Evolutionary conservation across 345 rosid species (phyloP), one percentile per base, ranked within the genome.

Genomic region (Conringia planisiliqua): DNA sequence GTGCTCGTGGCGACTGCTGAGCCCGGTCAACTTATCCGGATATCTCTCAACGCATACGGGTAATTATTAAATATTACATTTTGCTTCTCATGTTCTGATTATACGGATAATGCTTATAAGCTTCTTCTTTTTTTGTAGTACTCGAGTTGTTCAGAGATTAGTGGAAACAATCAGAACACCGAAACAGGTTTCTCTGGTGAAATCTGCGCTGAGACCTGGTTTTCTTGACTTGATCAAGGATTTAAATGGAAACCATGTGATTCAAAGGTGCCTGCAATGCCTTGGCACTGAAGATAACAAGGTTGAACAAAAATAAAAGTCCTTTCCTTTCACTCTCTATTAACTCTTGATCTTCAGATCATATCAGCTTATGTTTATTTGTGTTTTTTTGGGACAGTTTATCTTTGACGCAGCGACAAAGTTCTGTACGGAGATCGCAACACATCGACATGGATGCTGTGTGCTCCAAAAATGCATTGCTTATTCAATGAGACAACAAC

Each of bases 221-320:
- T 80, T 86, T 69, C 81, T 84, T 3, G 83, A 84, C 30, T 86
- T 89, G 54, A 81, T 85, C 44, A 87, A 85, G 66, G 91, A 89
- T 57, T 83, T 85, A 74, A 89, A 89, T 66, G 94, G 94, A 10
- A 89, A 89, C 74, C 94, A 89, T 75, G 94, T 89, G 57, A 80
- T 87, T 13, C 94, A 89, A 77, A 88, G 94, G 51, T 89, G 94
- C 86, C 83, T 89, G 84, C 89, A 84, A 58, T 85, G 88, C 78
- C 85, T 89, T 71, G 47, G 81, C 73, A 76, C 82, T 48, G 88
- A 84, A 74, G 88, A 89, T 63, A 85, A 85, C 74, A 83, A 82
- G 87, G 91, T 89, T 56, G 3, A 12, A 36, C 4, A 7, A 50
- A 6, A 50, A 6, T 48, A 18, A 32, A 52, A 32, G 7, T 16